These are phyloP conservation scores for Cyberlindnera americana DNA, from an alignment of 805 yeast genomes.

Conservation along the genomic window DNA sequence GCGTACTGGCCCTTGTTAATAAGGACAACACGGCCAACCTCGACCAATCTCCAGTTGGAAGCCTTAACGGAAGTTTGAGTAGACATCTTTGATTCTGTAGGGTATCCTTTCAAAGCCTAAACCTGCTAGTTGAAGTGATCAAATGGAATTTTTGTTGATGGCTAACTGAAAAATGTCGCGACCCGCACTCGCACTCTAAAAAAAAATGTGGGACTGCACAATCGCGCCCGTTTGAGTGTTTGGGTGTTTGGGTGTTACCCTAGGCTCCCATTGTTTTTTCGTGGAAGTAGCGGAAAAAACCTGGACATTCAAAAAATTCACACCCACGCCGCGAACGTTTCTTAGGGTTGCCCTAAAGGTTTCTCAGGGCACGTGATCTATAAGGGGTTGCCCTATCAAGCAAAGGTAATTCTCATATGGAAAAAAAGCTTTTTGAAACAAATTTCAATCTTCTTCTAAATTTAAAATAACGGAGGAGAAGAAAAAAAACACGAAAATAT, in stretches of 20 bases:
- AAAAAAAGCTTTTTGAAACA: background rate
- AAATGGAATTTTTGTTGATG: slow-evolving; percentile 11
- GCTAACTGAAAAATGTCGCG: slow-evolving; percentile 10
- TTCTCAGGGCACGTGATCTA: too few relatives aligned
- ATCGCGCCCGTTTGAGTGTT: too few relatives aligned
- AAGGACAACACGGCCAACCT: slow-evolving; percentile 98
- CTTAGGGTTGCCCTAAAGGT: too few relatives aligned
- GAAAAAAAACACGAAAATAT: too few relatives aligned
- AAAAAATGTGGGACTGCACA: slow-evolving; percentile 6
- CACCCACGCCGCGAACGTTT: too few relatives aligned
- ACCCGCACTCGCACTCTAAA: background rate
- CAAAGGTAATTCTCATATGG: too few relatives aligned
- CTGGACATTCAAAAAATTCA: too few relatives aligned
- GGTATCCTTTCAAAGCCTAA: background rate
- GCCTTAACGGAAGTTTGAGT: slow-evolving; percentile 80
- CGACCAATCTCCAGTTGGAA: slow-evolving; percentile 98
- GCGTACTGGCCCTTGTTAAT: slow-evolving; percentile 69
- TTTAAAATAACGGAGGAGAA: too few relatives aligned
- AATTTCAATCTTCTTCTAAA: background rate
- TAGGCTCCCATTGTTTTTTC: too few relatives aligned
- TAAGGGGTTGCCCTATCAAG: too few relatives aligned
- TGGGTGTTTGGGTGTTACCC: too few relatives aligned
- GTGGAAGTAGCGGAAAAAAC: too few relatives aligned
- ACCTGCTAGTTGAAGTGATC: slow-evolving; percentile 1
- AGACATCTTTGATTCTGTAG: slow-evolving; percentile 44